phyloP scores from a whole-genome alignment of 2,329 filamentous ascomycete species.

The Coniochaeta pulveracea region DNA sequence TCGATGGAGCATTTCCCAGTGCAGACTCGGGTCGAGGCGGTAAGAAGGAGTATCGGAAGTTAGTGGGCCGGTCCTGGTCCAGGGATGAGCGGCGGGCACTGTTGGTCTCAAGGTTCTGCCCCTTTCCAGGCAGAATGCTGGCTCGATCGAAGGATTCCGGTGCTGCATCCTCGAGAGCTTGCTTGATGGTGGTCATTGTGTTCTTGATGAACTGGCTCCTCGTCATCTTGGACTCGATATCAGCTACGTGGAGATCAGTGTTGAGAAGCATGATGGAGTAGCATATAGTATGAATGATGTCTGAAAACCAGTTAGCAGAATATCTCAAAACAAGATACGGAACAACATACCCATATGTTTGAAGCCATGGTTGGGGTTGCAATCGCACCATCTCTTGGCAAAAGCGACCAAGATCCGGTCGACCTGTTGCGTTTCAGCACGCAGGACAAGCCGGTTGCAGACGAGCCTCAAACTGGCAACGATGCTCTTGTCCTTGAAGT shows the following conservation, averaged over 20 bases:
- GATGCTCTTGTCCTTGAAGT: conserved; percentile 74
- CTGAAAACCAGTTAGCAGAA: conserved; percentile 26
- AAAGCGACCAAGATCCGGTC: conserved; percentile 89
- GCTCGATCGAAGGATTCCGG: conserved; percentile 54
- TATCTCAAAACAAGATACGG: too few species aligned
- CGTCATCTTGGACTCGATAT: conserved; percentile 96
- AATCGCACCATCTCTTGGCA: conserved; percentile 82
- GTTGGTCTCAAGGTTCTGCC: conserved; percentile 20
- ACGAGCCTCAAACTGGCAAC: conserved; percentile 67
- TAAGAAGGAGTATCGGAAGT: conserved; percentile 36
- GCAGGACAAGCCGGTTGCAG: conserved; percentile 70
- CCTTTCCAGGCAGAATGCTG: conserved; percentile 36
- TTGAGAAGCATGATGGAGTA: conserved; percentile 94
- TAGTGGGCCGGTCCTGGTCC: conserved; percentile 27
- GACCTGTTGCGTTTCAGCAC: conserved; percentile 91
- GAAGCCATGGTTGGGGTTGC: conserved; percentile 88
- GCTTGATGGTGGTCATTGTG: conserved; percentile 79
- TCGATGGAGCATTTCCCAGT: conserved; percentile 23
- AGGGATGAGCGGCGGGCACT: conserved; percentile 17
- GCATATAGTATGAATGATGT: conserved; percentile 93
- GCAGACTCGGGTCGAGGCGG: conserved; percentile 34
- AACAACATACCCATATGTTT: conserved; percentile 63
- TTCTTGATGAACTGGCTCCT: conserved; percentile 91
- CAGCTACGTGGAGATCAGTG: conserved; percentile 88
- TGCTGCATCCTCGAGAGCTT: conserved; percentile 62